Percentiles rank a stretch among this genome's conserved stretches.
Evolutionary conservation across 371 early-diverging fungal species (phyloP).

Genomic region (Zychaea mexicana): DNA sequence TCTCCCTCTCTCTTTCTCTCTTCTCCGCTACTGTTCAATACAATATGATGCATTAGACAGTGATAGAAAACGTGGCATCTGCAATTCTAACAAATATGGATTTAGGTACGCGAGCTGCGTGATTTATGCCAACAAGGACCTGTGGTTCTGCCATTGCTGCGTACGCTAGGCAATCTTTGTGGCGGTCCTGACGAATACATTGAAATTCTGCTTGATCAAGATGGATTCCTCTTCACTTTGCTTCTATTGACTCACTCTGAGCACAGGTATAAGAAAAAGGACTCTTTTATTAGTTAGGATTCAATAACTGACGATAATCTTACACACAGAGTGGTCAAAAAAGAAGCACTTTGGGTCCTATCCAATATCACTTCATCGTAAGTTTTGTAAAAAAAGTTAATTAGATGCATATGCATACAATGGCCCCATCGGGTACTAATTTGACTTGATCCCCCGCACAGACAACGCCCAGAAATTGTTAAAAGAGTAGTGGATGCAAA

Average conservation of each 20-base stretch:
- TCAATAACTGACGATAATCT: background rate
- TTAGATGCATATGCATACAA: background rate
- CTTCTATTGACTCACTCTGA: slow-evolving; percentile 54
- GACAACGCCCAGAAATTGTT: slow-evolving; percentile 30
- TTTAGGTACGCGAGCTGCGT: slow-evolving; percentile 30
- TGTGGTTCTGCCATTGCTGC: slow-evolving; percentile 59
- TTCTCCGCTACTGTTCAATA: too few species aligned
- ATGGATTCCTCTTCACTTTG: slow-evolving; percentile 53
- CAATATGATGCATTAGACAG: too few species aligned
- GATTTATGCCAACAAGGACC: slow-evolving; percentile 39
- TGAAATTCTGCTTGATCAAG: slow-evolving; percentile 45
- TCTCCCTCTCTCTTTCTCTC: too few species aligned
- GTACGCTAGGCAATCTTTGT: slow-evolving; percentile 73
- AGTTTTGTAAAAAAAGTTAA: slow-evolving; percentile 8
- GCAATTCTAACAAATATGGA: too few species aligned
- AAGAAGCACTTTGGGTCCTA: slow-evolving; percentile 76
- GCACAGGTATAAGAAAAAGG: slow-evolving; percentile 44
- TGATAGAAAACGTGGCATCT: too few species aligned
- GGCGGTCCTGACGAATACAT: slow-evolving; percentile 65
- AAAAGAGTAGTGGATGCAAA: slow-evolving; percentile 54
- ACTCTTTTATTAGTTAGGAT: background rate
- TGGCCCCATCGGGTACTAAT: too few species aligned
- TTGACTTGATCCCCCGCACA: too few species aligned
- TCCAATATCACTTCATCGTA: slow-evolving; percentile 73
- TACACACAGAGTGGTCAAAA: slow-evolving; percentile 61